Evolutionary conservation across 208 protist species (phyloP).

Genomic region (Wallacemonas sp.): DNA sequence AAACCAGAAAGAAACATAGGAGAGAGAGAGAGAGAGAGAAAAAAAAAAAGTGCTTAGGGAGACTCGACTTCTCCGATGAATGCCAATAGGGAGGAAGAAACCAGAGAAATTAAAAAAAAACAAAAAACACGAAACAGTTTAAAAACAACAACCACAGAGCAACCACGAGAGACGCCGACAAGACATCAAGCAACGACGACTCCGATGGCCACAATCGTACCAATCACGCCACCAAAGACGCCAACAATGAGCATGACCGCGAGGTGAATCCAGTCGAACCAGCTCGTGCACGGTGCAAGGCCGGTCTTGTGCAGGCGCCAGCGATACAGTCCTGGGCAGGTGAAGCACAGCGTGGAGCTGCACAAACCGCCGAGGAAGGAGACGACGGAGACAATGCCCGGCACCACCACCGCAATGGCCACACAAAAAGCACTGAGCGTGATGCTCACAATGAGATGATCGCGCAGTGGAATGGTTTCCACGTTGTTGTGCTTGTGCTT

Average conservation of each 20-base stretch:
- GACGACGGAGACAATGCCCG: conserved; percentile 60
- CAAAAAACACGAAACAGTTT: conserved; percentile 13
- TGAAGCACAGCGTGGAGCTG: conserved; percentile 66
- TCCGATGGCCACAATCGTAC: conserved; percentile 44
- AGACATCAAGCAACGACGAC: conserved; percentile 3
- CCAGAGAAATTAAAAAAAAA: conserved; percentile 14
- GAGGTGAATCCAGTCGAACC: conserved; percentile 34
- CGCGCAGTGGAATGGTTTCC: conserved; percentile 42
- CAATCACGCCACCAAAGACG: conserved; percentile 34
- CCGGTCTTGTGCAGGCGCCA: conserved; percentile 44
- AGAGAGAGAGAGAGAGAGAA: conserved; percentile 9
- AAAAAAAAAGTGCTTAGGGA: conserved; percentile 16
- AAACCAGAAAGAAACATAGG: conserved; percentile 9
- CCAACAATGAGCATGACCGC: conserved; percentile 50
- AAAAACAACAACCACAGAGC: neutral
- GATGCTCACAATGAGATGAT: conserved; percentile 70
- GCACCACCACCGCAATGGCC: conserved; percentile 49
- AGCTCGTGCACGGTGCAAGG: conserved; percentile 24
- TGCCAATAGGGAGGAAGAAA: neutral
- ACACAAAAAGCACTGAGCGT: conserved; percentile 52
- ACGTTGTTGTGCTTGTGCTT: conserved; percentile 35
- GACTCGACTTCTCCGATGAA: no score
- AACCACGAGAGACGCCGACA: neutral
- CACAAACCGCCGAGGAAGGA: conserved; percentile 66
- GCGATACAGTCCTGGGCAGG: conserved; percentile 64